phyloP scores from a whole-genome alignment of 2,329 filamentous ascomycete genomes.

The Sclerotinia spermophila region DNA sequence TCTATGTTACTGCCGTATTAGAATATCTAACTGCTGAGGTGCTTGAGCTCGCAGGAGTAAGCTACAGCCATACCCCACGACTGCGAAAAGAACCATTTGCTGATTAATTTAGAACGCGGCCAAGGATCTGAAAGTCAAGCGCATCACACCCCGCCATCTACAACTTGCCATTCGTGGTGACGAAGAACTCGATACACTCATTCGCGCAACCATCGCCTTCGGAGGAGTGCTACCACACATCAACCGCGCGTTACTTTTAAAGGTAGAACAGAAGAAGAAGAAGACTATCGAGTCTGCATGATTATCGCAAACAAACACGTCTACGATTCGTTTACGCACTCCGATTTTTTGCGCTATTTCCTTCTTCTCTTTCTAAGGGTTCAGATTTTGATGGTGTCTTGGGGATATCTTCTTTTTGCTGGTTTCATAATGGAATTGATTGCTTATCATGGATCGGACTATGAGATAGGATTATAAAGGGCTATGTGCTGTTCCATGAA shows the following conservation, averaged over 20 bases:
- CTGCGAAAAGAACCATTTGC: slow-evolving; percentile 13
- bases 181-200: slow-evolving; percentile 95
- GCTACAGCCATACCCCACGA: slow-evolving; percentile 39
- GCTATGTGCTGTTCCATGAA: background rate
- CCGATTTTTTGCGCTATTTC: slow-evolving; percentile 8
- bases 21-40: slow-evolving; percentile 98
- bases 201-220: slow-evolving; percentile 95
- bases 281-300: slow-evolving; percentile 45
- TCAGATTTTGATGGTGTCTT: slow-evolving; percentile 18
- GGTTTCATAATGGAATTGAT: slow-evolving; percentile 17
- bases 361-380: slow-evolving; percentile 13
- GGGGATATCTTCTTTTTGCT: slow-evolving; percentile 17
- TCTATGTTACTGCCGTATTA: slow-evolving; percentile 96
- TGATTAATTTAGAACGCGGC: slow-evolving; percentile 69
- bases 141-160: slow-evolving; percentile 95
- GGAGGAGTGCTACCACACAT: slow-evolving; percentile 98
- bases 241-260: slow-evolving; percentile 92
- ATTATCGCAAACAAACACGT: slow-evolving; percentile 4
- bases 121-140: slow-evolving; percentile 99
- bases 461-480: slow-evolving; percentile 9
- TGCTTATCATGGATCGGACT: slow-evolving; percentile 15
- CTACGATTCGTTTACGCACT: slow-evolving; percentile 5
- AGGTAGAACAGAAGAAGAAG: slow-evolving; percentile 98
- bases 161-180: slow-evolving; percentile 98
- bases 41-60: slow-evolving; percentile 87